Conservation (phyloP, 768 basidiomycete species). For the Royoungia palumana region DNA sequence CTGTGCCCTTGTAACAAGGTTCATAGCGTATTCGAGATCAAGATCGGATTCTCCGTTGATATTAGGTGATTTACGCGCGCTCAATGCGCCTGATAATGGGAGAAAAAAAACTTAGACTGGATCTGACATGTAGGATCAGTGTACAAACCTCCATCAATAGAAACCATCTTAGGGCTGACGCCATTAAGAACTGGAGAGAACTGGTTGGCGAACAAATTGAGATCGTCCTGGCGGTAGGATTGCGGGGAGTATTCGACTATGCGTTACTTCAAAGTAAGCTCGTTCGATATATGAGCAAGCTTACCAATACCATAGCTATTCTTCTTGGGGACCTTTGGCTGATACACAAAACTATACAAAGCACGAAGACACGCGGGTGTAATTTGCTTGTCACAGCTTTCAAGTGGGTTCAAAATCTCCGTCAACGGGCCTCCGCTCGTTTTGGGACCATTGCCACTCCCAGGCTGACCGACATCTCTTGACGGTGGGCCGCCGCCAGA, state of each 20-base stretch:
- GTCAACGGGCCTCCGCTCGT: slow-evolving; percentile 22
- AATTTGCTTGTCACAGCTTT: slow-evolving; percentile 37
- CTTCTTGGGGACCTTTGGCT: slow-evolving; percentile 36
- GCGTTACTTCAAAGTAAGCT: slow-evolving; percentile 14
- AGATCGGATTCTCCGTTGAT: slow-evolving; percentile 67
- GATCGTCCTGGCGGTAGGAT: slow-evolving; percentile 42
- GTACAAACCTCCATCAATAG: slow-evolving; percentile 44
- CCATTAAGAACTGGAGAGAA: slow-evolving; percentile 35
- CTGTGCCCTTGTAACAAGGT: slow-evolving; percentile 37
- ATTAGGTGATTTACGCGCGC: slow-evolving; percentile 33
- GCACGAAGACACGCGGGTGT: slow-evolving; percentile 58
- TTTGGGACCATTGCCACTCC: slow-evolving; percentile 13
- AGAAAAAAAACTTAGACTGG: slow-evolving; percentile 3
- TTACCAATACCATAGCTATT: slow-evolving; percentile 56
- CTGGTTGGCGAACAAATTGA: slow-evolving; percentile 41
- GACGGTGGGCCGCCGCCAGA: neutral
- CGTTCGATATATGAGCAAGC: slow-evolving; percentile 6
- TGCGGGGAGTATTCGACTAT: slow-evolving; percentile 53
- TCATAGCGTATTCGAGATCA: slow-evolving; percentile 68
- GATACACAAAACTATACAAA: slow-evolving; percentile 54
- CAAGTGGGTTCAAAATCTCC: slow-evolving; percentile 12
- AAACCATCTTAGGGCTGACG: slow-evolving; percentile 11
- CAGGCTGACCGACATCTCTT: slow-evolving; percentile 12
- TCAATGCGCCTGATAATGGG: slow-evolving; percentile 41
- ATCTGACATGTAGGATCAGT: neutral